phyloP scores from a whole-genome alignment of 2,329 filamentous ascomycete genomes.

The Aspergillus ruber region DNA sequence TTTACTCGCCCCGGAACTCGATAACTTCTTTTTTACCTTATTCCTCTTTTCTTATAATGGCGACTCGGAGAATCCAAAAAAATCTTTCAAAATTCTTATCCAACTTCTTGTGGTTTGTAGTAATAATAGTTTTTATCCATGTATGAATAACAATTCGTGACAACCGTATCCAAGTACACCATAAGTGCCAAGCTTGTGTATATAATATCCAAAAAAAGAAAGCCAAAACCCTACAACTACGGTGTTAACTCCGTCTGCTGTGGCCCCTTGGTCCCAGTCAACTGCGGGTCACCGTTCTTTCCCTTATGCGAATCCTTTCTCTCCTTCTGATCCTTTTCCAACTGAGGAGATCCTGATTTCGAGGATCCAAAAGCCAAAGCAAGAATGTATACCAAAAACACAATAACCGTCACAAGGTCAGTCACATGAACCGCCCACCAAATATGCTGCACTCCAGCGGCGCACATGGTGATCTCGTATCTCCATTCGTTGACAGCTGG shows the following conservation, averaged over 20 bases:
- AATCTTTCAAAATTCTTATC: neutral
- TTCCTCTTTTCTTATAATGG: conserved; percentile 8
- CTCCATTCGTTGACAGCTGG: conserved; percentile 62
- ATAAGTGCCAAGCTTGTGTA: no score
- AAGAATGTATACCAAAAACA: conserved; percentile 17
- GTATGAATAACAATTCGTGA: no score
- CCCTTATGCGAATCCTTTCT: conserved; percentile 1
- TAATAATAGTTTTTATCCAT: no score
- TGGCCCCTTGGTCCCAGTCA: neutral
- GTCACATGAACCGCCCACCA: conserved; percentile 89
- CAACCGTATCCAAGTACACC: no score
- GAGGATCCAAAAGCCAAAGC: conserved; percentile 1
- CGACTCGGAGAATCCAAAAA: conserved; percentile 3
- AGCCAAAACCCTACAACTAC: neutral
- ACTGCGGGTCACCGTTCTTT: neutral
- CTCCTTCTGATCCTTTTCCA: neutral
- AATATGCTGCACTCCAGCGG: conserved; percentile 76
- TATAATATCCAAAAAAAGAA: no score
- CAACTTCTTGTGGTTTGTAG: no score
- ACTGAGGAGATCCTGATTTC: neutral
- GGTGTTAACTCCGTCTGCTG: neutral
- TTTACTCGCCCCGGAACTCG: neutral
- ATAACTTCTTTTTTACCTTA: neutral
- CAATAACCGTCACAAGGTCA: conserved; percentile 48
- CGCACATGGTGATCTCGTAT: conserved; percentile 72